These are phyloP conservation scores for Aspergillus eucalypticola DNA, from an alignment of 2,329 filamentous ascomycete species.

Conservation along the genomic window DNA sequence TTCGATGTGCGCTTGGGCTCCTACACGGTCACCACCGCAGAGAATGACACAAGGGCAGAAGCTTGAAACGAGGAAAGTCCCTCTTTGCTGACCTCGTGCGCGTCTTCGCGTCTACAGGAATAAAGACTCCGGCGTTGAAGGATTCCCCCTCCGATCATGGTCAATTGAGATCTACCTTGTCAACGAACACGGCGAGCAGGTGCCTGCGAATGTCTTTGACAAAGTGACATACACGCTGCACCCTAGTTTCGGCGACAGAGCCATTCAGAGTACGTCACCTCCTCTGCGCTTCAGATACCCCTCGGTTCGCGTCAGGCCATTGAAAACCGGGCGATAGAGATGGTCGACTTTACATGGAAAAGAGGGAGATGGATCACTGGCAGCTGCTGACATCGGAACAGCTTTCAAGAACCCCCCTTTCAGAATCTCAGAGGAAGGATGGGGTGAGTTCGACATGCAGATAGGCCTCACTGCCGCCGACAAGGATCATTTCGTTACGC, in stretches of 20 bases:
- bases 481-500: constrained; percentile 79
- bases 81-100: constrained; percentile 2
- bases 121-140: constrained; percentile 77
- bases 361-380: not conserved
- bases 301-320: not conserved
- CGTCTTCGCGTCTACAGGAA: constrained; percentile 54
- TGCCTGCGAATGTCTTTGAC: constrained; percentile 81
- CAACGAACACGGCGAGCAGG: constrained; percentile 81
- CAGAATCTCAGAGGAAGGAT: constrained; percentile 87
- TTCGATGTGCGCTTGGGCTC: not conserved
- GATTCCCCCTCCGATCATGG: constrained; percentile 92
- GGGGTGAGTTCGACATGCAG: constrained; percentile 97
- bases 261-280: constrained; percentile 71
- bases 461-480: constrained; percentile 81
- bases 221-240: constrained; percentile 93
- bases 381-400: constrained; percentile 38
- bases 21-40: not conserved
- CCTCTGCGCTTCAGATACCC: constrained; percentile 1
- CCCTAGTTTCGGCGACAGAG: constrained; percentile 81
- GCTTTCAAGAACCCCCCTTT: constrained; percentile 85
- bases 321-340: not conserved
- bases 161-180: constrained; percentile 81
- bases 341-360: not conserved
- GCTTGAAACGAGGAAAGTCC: not conserved
- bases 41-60: not conserved